Conservation (phyloP, 2,329 filamentous ascomycete genomes). For the Alternaria brassicae region DNA sequence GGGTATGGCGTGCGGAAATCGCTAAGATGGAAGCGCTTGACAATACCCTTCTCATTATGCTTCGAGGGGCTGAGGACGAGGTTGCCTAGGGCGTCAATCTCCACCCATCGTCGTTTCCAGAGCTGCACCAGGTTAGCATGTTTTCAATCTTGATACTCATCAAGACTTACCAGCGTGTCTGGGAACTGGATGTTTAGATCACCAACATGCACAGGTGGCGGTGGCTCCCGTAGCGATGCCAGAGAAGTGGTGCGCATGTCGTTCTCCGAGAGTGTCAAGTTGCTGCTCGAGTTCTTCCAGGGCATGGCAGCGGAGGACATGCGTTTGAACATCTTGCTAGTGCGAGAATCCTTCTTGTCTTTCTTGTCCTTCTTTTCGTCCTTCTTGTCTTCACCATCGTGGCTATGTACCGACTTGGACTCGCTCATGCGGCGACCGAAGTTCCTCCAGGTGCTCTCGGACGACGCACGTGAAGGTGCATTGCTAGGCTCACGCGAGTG, state of each 20-base stretch:
- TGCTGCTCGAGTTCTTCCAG: constrained; percentile 56
- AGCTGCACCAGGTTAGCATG: constrained; percentile 55
- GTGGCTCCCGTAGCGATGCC: constrained; percentile 50
- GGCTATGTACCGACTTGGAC: constrained; percentile 40
- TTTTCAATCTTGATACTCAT: no score
- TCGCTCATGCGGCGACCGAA: constrained; percentile 51
- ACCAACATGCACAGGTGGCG: constrained; percentile 73
- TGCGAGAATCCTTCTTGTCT: constrained; percentile 63
- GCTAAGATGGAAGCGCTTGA: constrained; percentile 83
- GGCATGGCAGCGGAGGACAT: constrained; percentile 66
- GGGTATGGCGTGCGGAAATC: constrained; percentile 82
- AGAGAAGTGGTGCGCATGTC: constrained; percentile 37
- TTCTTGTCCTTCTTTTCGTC: constrained; percentile 58
- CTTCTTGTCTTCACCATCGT: constrained; percentile 49
- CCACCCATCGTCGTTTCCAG: constrained; percentile 93
- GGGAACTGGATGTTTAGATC: constrained; percentile 98
- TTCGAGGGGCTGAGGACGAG: constrained; percentile 78
- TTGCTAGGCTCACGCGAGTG: constrained; percentile 41
- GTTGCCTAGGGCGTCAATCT: constrained; percentile 82
- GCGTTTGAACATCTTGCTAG: constrained; percentile 69
- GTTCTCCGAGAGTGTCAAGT: constrained; percentile 51
- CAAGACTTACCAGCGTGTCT: constrained; percentile 71
- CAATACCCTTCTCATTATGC: constrained; percentile 67
- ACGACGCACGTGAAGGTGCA: constrained; percentile 47
- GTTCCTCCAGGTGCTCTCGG: constrained; percentile 50